Evolutionary conservation across 2,329 filamentous ascomycete genomes (phyloP).

Genomic region (Pezicula neosporulosa): DNA sequence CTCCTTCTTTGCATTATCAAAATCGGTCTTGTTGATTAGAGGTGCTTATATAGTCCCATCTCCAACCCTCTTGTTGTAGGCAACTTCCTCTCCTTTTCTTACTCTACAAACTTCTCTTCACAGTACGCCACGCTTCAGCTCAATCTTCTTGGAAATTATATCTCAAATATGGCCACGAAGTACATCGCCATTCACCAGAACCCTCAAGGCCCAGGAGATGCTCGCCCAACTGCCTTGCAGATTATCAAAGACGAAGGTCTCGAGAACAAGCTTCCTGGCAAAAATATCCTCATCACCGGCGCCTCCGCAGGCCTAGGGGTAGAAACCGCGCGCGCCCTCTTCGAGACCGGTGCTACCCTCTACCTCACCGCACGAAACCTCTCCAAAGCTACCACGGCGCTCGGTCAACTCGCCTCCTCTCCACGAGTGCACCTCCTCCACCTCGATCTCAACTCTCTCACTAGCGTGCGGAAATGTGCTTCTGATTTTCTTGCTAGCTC

Average conservation of each 20-base stretch:
- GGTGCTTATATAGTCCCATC: too few species aligned
- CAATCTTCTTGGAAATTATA: not conserved
- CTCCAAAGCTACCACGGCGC: slow-evolving; percentile 23
- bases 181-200: slow-evolving; percentile 7
- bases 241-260: slow-evolving; percentile 29
- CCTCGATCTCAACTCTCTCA: slow-evolving; percentile 31
- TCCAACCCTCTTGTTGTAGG: too few species aligned
- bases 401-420: slow-evolving; percentile 6
- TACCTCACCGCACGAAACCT: slow-evolving; percentile 30
- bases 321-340: slow-evolving; percentile 31
- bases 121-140: too few species aligned
- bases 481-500: slow-evolving; percentile 24
- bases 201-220: not conserved
- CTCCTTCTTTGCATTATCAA: too few species aligned
- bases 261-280: slow-evolving; percentile 31
- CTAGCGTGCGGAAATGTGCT: slow-evolving; percentile 28
- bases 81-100: too few species aligned
- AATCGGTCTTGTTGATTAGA: too few species aligned
- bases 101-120: too few species aligned
- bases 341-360: slow-evolving; percentile 29
- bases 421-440: slow-evolving; percentile 27
- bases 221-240: slow-evolving; percentile 21
- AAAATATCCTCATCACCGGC: slow-evolving; percentile 32
- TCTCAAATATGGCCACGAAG: not conserved
- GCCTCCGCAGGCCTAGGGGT: slow-evolving; percentile 31